Percentiles rank a stretch among this genome's conserved stretches.
These are phyloP conservation scores for Pythium apleroticum DNA, from an alignment of 352 stramenopile genomes.

Conservation along the genomic window DNA sequence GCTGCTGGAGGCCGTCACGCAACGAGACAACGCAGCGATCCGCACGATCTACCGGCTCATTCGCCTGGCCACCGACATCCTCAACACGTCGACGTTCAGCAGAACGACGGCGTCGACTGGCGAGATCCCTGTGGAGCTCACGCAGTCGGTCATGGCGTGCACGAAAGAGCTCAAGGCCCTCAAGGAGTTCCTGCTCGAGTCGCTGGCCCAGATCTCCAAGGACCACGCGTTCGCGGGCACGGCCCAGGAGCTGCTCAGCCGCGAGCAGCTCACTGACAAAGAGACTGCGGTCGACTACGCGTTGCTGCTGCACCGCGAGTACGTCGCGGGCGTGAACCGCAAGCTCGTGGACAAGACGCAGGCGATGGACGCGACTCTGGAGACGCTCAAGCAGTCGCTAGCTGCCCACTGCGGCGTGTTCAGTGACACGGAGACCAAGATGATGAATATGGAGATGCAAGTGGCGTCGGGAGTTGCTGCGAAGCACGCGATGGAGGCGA, in stretches of 20 bases:
- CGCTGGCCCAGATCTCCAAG: constrained; percentile 48
- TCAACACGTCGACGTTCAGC: constrained; percentile 45
- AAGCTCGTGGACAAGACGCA: constrained; percentile 37
- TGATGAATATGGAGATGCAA: constrained; percentile 51
- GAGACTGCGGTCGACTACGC: constrained; percentile 58
- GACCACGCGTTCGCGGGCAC: constrained; percentile 22
- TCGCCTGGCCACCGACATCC: constrained; percentile 60
- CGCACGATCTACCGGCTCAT: constrained; percentile 70
- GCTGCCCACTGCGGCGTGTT: constrained; percentile 35
- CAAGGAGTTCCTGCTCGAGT: constrained; percentile 66
- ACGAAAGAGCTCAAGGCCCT: constrained; percentile 74
- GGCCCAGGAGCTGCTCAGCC: constrained; percentile 22
- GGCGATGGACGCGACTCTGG: constrained; percentile 26
- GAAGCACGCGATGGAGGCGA: constrained; percentile 35
- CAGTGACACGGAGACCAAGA: constrained; percentile 31
- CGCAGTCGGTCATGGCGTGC: constrained; percentile 55
- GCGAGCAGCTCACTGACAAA: constrained; percentile 31
- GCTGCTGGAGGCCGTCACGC: constrained; percentile 54
- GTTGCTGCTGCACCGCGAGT: constrained; percentile 56
- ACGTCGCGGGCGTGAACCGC: constrained; percentile 43
- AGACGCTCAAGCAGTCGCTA: constrained; percentile 33
- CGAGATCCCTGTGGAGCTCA: constrained; percentile 58
- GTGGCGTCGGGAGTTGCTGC: constrained; percentile 31
- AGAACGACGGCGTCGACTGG: not conserved
- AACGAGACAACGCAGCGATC: constrained; percentile 58